Conservation (phyloP, 1,139 yeast genomes). For the Kodamaea sp. region DNA sequence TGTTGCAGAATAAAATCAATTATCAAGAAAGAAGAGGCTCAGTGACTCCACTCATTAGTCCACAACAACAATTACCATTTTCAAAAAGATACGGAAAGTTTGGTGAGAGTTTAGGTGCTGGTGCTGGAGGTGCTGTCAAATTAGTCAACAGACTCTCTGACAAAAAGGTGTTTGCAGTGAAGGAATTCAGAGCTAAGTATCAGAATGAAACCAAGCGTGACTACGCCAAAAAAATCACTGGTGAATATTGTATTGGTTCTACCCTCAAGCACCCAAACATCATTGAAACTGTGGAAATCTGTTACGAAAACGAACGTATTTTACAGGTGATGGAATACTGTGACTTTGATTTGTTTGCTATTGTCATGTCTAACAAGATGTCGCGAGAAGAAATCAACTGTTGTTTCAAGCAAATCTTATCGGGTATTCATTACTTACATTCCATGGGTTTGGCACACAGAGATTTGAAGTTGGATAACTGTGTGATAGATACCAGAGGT, state of each 20-base stretch:
- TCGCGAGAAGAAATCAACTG: conserved; percentile 82
- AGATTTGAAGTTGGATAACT: conserved; percentile 89
- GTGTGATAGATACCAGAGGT: conserved; percentile 84
- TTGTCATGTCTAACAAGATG: conserved; percentile 95
- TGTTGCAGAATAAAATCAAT: conserved; percentile 32
- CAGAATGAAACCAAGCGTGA: conserved; percentile 79
- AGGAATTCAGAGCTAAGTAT: conserved; percentile 81
- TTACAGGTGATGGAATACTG: conserved; percentile 95
- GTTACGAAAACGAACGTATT: conserved; percentile 84
- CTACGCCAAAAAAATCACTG: conserved; percentile 90
- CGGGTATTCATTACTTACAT: conserved; percentile 83
- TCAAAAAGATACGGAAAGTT: conserved; percentile 77
- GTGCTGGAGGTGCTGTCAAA: conserved; percentile 93
- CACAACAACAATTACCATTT: conserved; percentile 50
- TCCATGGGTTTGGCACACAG: conserved; percentile 89
- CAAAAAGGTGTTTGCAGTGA: conserved; percentile 81
- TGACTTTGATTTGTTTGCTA: conserved; percentile 89
- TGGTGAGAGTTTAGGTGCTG: conserved; percentile 90
- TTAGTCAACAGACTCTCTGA: conserved; percentile 70
- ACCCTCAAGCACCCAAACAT: conserved; percentile 89
- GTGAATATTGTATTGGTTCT: conserved; percentile 93
- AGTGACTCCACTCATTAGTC: conserved; percentile 30
- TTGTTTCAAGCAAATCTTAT: conserved; percentile 82
- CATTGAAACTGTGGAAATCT: conserved; percentile 86
- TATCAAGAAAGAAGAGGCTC: conserved; percentile 43